phyloP scores from a whole-genome alignment of 2,329 filamentous ascomycete genomes.

The Alternaria ventricosa region DNA sequence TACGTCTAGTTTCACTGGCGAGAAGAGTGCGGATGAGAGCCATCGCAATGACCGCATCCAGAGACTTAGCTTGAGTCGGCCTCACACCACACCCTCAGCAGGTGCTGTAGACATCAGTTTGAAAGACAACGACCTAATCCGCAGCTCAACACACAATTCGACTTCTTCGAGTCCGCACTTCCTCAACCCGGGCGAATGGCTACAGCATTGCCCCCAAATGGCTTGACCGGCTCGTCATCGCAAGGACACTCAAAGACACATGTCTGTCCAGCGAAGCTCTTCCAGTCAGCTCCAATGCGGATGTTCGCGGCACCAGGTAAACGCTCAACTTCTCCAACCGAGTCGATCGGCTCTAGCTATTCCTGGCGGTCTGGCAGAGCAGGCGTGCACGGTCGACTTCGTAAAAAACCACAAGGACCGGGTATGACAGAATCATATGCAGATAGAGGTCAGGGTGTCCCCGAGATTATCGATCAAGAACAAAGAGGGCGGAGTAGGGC shows the following conservation, averaged over 20 bases:
- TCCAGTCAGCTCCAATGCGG: neutral
- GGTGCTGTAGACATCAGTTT: neutral
- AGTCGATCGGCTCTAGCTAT: neutral
- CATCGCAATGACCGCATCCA: neutral
- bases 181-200: neutral
- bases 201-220: neutral
- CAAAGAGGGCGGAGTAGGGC: neutral
- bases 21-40: neutral
- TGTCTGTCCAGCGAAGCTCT: neutral
- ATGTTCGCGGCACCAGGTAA: neutral
- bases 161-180: neutral
- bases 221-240: neutral
- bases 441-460: neutral
- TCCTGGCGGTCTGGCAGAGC: neutral
- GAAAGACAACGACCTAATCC: neutral
- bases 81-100: neutral
- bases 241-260: neutral
- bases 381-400: neutral
- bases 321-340: neutral
- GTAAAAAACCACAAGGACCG: neutral
- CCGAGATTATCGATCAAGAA: neutral
- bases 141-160: neutral
- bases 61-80: neutral
- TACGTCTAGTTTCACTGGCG: neutral
- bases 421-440: neutral